A percentile compares a stretch with the other conserved stretches of the same genome.
Conservation (phyloP, 2,329 filamentous ascomycete genomes). For the Penicillium sp. region DNA sequence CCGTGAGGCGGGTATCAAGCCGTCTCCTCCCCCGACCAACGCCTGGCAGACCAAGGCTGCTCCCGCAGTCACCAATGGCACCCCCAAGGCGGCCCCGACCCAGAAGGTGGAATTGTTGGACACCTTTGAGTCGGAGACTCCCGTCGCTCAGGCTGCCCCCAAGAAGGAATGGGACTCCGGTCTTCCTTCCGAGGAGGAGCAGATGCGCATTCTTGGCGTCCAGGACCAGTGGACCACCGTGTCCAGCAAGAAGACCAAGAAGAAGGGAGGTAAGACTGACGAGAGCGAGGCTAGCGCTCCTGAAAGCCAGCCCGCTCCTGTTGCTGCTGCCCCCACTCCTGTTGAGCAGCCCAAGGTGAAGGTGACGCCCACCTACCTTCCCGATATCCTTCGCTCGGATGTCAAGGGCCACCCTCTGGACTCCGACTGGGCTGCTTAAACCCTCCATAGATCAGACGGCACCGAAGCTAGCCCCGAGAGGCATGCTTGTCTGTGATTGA, state of each 20-base stretch:
- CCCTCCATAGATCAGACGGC: no score
- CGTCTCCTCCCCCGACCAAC: constrained; percentile 42
- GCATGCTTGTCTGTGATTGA: no score
- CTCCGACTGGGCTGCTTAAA: constrained; percentile 41
- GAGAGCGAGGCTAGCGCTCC: constrained; percentile 40
- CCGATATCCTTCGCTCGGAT: constrained; percentile 25
- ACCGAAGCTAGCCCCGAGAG: no score
- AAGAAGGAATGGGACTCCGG: no score
- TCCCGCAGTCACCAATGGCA: constrained; percentile 7
- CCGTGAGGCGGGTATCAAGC: constrained; percentile 55
- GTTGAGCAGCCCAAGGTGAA: constrained; percentile 30
- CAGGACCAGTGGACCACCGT: constrained; percentile 56
- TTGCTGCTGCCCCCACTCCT: constrained; percentile 19
- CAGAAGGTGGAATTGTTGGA: no score
- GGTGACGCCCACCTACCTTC: constrained; percentile 30
- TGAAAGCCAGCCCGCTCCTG: constrained; percentile 25
- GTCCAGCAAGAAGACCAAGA: constrained; percentile 50
- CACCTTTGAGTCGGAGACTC: no score
- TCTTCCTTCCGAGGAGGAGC: constrained; percentile 53
- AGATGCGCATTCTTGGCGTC: constrained; percentile 46
- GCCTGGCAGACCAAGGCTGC: constrained; percentile 45
- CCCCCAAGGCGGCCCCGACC: constrained; percentile 19
- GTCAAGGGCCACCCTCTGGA: constrained; percentile 38
- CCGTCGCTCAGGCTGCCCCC: constrained; percentile 17
- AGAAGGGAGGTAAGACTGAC: constrained; percentile 35